A percentile compares a stretch with the other conserved stretches of the same genome.
phyloP scores from a whole-genome alignment of 129 eudicot genomes.

The Calendula officinalis region DNA sequence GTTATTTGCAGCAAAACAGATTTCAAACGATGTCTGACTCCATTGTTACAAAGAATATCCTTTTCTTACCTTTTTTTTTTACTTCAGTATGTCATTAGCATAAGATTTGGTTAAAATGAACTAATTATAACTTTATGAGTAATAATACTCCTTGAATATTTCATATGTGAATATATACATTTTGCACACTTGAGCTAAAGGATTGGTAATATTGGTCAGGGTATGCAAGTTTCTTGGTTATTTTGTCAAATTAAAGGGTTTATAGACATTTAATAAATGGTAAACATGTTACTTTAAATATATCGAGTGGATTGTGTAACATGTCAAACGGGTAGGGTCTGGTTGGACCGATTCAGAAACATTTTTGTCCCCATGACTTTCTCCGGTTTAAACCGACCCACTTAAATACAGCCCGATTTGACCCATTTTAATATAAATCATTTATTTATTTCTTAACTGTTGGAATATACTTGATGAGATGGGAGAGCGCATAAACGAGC shows the following conservation, averaged over 20 bases:
- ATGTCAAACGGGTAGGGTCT: too few relatives aligned
- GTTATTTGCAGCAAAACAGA: slow-evolving; percentile 73
- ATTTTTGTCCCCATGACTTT: neutral
- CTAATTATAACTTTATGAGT: neutral
- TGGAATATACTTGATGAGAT: slow-evolving; percentile 58
- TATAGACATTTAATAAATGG: too few relatives aligned
- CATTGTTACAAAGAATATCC: slow-evolving; percentile 87
- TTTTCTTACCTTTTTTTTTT: slow-evolving; percentile 23
- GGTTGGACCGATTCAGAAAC: too few relatives aligned
- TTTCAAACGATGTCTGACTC: slow-evolving; percentile 93
- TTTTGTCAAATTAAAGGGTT: too few relatives aligned
- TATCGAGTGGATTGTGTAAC: too few relatives aligned
- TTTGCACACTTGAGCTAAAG: too few relatives aligned
- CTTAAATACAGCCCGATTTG: neutral
- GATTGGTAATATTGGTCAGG: too few relatives aligned
- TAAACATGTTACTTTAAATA: too few relatives aligned
- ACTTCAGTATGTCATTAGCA: neutral
- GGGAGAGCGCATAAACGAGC: slow-evolving; percentile 64
- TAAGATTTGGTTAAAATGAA: neutral
- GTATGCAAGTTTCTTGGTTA: too few relatives aligned
- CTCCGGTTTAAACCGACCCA: neutral
- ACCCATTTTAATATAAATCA: neutral
- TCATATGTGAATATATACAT: too few relatives aligned
- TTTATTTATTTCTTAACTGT: slow-evolving; percentile 29
- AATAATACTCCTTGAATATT: neutral